These are phyloP conservation scores for Pugionium dolabratum DNA, from an alignment of 345 rosid genomes.

Conservation along the genomic window DNA sequence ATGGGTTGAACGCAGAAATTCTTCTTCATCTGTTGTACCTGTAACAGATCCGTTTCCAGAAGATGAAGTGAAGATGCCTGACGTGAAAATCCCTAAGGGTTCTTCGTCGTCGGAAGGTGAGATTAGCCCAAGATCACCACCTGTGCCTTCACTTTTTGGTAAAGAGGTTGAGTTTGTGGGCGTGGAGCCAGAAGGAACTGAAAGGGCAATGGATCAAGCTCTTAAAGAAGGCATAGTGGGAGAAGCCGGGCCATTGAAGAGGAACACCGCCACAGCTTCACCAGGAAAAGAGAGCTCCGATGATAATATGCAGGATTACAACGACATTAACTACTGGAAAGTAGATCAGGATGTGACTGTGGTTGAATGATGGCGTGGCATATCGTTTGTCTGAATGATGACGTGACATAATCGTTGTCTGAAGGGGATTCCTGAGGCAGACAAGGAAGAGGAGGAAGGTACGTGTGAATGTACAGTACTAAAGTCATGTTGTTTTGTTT, in stretches of 20 bases:
- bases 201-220: constrained; percentile 97
- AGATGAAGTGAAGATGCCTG: constrained; percentile 41
- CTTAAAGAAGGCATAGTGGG: constrained; percentile 94
- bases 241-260: constrained; percentile 86
- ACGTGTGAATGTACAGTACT: constrained; percentile 40
- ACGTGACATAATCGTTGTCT: background rate
- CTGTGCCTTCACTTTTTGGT: constrained; percentile 73
- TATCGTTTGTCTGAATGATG: constrained; percentile 15
- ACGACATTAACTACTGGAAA: constrained; percentile 93
- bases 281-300: constrained; percentile 62
- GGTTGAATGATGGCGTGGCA: constrained; percentile 45
- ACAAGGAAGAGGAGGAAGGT: constrained; percentile 30
- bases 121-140: constrained; percentile 45
- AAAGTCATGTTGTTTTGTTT: constrained; percentile 16
- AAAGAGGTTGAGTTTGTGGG: constrained; percentile 97
- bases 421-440: background rate
- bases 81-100: constrained; percentile 46
- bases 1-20: constrained; percentile 73
- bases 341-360: constrained; percentile 85
- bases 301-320: constrained; percentile 78
- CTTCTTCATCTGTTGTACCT: constrained; percentile 51
- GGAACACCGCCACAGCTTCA: constrained; percentile 51
- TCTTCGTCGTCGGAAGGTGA: constrained; percentile 41
- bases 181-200: constrained; percentile 82
- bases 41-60: constrained; percentile 42